These are phyloP conservation scores for Didymella sp. DNA, from an alignment of 2,329 filamentous ascomycete species.

Conservation along the genomic window DNA sequence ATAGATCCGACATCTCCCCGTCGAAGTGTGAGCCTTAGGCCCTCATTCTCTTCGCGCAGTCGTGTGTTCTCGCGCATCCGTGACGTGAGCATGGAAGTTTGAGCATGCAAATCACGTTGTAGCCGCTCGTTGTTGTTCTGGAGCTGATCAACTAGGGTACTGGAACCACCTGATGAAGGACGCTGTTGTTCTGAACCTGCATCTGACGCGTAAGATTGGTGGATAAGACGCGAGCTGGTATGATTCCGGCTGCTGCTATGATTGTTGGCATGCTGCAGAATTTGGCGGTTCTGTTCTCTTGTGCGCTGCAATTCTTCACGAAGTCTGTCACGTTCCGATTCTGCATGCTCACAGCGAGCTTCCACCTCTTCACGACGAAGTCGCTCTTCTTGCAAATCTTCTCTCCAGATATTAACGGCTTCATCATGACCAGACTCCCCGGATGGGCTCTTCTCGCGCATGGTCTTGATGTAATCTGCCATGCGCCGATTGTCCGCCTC, in stretches of 20 bases:
- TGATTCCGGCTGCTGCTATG: slow-evolving; percentile 44
- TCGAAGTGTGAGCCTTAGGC: slow-evolving; percentile 86
- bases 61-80: slow-evolving; percentile 94
- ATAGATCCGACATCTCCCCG: slow-evolving; percentile 68
- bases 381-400: slow-evolving; percentile 90
- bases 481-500: slow-evolving; percentile 88
- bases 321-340: slow-evolving; percentile 84
- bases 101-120: slow-evolving; percentile 88
- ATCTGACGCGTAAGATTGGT: slow-evolving; percentile 49
- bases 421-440: slow-evolving; percentile 51
- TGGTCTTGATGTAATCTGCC: slow-evolving; percentile 76
- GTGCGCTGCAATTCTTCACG: slow-evolving; percentile 83
- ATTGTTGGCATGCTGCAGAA: slow-evolving; percentile 46
- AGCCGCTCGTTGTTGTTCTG: slow-evolving; percentile 93
- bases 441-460: slow-evolving; percentile 57
- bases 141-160: slow-evolving; percentile 82
- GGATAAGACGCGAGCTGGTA: slow-evolving; percentile 50
- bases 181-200: slow-evolving; percentile 49
- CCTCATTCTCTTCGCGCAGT: slow-evolving; percentile 95
- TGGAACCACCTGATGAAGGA: slow-evolving; percentile 57
- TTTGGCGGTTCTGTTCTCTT: slow-evolving; percentile 52
- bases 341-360: slow-evolving; percentile 83
- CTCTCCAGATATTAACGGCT: slow-evolving; percentile 83
- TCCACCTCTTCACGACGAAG: slow-evolving; percentile 87
- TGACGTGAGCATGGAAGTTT: slow-evolving; percentile 97